Evolutionary conservation across 2,329 filamentous ascomycete genomes (phyloP), one percentile per base, ranked within the genome.

Genomic region (Coniella vitis): DNA sequence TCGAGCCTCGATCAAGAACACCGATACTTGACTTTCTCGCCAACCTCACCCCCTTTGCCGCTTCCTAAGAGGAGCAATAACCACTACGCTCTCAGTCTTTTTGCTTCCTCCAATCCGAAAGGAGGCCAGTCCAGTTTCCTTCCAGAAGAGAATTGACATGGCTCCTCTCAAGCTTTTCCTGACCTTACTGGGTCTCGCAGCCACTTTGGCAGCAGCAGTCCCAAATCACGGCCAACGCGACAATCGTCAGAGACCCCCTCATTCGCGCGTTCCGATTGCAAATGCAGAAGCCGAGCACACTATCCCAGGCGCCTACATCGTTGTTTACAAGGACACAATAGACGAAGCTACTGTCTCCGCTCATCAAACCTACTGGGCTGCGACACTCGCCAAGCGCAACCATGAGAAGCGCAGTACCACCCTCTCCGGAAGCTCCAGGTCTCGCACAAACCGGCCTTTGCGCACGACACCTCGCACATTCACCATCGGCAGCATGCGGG

Each of bases 241-340:
- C 21, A 35, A 25, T 13, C n/a, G 36, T 22, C 17, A n/a, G 9
- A 10, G 13, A 4, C 21, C 29, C 16, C 35, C 35, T 19, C 36
- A 35, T 29, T 54, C 73, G 29, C 68, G 68, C 34, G 59, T 76
- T 13, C 70, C 73, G 55, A 63, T 82, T 57, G 63, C 65, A 57
- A 83, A 81, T 60, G 61, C 69, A 2, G 63, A 70, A 29, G 71
- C 70, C 47, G 56, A 56, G 9, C 66, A 79, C 57, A 63, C 75
- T 51, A 72, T 83, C 41, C 65, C 75, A 32, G 74, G 78, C 65
- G 69, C 71, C 42, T 85, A 81, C 64, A 83, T 85, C 54, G 79
- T 84, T 47, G 79, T 84, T 50, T 84, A 82, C 69, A 79, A 83
- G 62, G 69, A 68, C 55, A 73, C 71, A 48, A 73, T 71, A 56